These are phyloP conservation scores for Xylaria intraflava DNA, from an alignment of 495 filamentous ascomycete species.

Conservation along the genomic window DNA sequence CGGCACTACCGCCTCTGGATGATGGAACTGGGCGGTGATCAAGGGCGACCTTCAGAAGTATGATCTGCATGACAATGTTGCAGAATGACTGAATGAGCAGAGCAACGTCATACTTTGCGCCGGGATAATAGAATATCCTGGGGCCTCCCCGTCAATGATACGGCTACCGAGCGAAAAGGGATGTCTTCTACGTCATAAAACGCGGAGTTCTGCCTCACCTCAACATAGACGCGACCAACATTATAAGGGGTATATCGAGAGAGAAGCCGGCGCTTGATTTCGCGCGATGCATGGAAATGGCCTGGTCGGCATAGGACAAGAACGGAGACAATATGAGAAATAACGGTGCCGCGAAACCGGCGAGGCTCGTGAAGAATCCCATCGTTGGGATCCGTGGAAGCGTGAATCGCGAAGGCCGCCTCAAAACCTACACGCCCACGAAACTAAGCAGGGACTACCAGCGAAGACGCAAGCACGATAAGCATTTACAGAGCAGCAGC, in stretches of 20 bases:
- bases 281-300: conserved; percentile 73
- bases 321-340: conserved; percentile 75
- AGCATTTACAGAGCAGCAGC: neutral
- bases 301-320: conserved; percentile 87
- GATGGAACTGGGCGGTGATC: conserved; percentile 68
- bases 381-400: conserved; percentile 17
- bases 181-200: neutral
- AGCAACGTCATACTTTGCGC: conserved; percentile 71
- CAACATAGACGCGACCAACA: conserved; percentile 88
- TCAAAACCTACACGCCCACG: neutral
- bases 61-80: conserved; percentile 76
- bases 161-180: neutral
- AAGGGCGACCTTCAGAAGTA: conserved; percentile 84
- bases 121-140: conserved; percentile 92
- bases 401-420: neutral
- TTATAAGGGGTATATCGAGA: conserved; percentile 88
- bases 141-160: conserved; percentile 9
- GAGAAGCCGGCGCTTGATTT: conserved; percentile 83
- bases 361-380: conserved; percentile 37
- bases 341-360: conserved; percentile 46
- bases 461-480: neutral
- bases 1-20: conserved; percentile 49
- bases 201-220: conserved; percentile 51
- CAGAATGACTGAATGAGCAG: conserved; percentile 80
- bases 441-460: neutral